Conservation (phyloP, 1,139 yeast species). For the Hanseniaspora uvarum region DNA sequence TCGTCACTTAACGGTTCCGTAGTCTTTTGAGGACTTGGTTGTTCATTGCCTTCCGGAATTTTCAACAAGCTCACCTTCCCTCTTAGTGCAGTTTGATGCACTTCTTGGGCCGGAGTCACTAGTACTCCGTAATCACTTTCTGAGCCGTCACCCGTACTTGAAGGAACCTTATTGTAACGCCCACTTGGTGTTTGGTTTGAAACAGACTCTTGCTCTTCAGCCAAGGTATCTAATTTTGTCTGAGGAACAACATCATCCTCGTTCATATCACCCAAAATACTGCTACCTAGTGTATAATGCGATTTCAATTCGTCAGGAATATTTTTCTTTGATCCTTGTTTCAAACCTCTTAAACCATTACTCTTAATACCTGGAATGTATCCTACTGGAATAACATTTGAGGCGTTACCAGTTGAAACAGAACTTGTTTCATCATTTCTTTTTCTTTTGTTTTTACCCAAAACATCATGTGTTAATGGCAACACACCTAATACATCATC, state of each 20-base stretch:
- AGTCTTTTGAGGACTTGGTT: constrained; percentile 21
- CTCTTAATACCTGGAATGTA: constrained; percentile 82
- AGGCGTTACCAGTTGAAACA: constrained; percentile 40
- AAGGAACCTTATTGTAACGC: not conserved
- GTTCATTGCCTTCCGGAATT: constrained; percentile 40
- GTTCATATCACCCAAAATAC: constrained; percentile 28
- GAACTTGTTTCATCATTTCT: constrained; percentile 18
- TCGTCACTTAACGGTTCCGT: constrained; percentile 19
- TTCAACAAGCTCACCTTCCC: constrained; percentile 60
- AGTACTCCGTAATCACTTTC: constrained; percentile 13
- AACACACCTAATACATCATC: constrained; percentile 8
- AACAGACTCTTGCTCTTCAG: constrained; percentile 2
- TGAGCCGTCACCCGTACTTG: not conserved
- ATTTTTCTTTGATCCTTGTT: constrained; percentile 18
- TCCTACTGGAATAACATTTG: constrained; percentile 85
- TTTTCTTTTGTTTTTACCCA: not conserved
- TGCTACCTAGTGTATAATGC: constrained; percentile 31
- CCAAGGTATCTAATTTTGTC: not conserved
- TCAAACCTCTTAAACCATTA: constrained; percentile 19
- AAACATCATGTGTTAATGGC: constrained; percentile 1
- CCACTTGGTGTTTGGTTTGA: not conserved
- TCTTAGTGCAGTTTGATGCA: constrained; percentile 43
- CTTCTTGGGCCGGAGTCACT: constrained; percentile 12
- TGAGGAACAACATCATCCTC: constrained; percentile 20
- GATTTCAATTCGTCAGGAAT: constrained; percentile 28